Conservation (phyloP, 768 basidiomycete genomes). For the Calocybe gangraenosa region DNA sequence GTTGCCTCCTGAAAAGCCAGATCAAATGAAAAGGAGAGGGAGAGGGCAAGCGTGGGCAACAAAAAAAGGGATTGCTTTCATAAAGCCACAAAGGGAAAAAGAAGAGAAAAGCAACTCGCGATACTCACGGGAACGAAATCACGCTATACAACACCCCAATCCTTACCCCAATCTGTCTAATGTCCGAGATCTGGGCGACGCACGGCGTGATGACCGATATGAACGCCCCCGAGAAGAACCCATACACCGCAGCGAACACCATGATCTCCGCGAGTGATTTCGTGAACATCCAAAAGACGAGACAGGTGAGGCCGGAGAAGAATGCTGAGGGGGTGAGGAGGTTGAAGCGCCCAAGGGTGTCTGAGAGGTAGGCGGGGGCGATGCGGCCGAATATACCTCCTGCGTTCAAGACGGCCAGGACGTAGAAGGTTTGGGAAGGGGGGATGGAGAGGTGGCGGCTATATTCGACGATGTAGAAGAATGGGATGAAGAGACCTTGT, state of each 20-base stretch:
- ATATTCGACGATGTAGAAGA: conserved; percentile 66
- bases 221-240: conserved; percentile 65
- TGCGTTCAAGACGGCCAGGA: conserved; percentile 66
- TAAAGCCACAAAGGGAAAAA: background rate
- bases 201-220: conserved; percentile 66
- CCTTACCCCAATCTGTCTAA: conserved; percentile 53
- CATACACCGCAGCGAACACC: conserved; percentile 53
- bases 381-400: conserved; percentile 65
- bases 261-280: conserved; percentile 35
- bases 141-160: conserved; percentile 64
- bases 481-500: conserved; percentile 71
- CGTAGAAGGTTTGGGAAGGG: conserved; percentile 40
- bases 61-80: no score
- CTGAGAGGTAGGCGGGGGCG: conserved; percentile 59
- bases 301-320: conserved; percentile 55
- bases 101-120: conserved; percentile 1
- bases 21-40: conserved; percentile 1
- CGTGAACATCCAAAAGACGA: conserved; percentile 54
- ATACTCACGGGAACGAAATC: conserved; percentile 66
- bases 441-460: conserved; percentile 39
- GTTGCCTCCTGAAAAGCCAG: background rate
- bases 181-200: conserved; percentile 61
- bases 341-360: conserved; percentile 64
- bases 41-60: conserved; percentile 2
- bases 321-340: conserved; percentile 60